Evolutionary conservation across 331 rosid species (phyloP), one percentile per base, ranked within the genome.

Genomic region (Pyracantha coccinea): DNA sequence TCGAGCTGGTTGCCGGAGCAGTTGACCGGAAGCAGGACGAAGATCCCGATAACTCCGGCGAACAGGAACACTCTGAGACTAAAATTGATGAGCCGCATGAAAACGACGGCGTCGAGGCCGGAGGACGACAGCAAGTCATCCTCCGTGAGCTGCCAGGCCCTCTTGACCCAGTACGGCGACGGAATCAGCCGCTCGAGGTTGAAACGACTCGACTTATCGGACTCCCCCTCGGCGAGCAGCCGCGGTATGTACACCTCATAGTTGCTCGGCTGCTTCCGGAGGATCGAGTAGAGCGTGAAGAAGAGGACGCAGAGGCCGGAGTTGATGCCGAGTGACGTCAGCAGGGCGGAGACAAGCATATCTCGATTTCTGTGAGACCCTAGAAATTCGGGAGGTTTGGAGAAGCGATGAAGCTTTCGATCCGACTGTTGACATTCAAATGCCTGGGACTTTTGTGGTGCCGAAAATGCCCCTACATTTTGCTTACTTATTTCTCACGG

Each of bases 311-410:
- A 92, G 27, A 92, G 79, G 28, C 90, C 97, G 21, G 86, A 86
- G 82, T 95, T 94, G 60, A 92, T 94, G 24, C 83, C 97, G 81
- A 94, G 84, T 25, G 97, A 94, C 73, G 99, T 94, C 32, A 92
- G 28, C 66, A 92, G 91, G 60, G 97, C 96, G 27, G 96, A 94
- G 29, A 94, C 93, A 31, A 92, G 78, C 99, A 92, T 94, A 28
- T 78, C 78, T 75, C 66, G 17, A 58, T 25, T 52, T 45, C 21
- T 9, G 20, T 2, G 23, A 50, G 58, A 24, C 13, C 45, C 45
- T 55, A 50, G 17, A 75, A 67, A 69, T 16, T 25, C 25, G 8
- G 8, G 72, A 24, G 8, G 23, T 57, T 66, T 35, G 9, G 12
- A 44, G 16, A 31, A 24, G 21, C 25, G 31, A 16, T 10, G 15